These are phyloP conservation scores for Clonostachys byssicola DNA, from an alignment of 2,329 filamentous ascomycete genomes.

Conservation along the genomic window DNA sequence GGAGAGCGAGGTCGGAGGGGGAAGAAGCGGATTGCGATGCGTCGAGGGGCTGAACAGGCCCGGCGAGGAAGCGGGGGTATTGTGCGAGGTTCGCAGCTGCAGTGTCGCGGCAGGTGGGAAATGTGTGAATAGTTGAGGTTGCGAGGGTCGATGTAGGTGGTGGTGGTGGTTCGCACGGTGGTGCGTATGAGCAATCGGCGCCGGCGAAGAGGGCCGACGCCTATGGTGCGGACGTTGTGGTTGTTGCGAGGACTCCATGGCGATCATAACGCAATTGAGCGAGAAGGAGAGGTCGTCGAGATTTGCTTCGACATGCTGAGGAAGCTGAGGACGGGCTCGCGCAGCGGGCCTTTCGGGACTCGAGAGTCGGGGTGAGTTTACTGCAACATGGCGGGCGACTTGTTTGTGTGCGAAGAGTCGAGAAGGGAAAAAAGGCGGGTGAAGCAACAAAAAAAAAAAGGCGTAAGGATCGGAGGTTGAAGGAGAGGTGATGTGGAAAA, in stretches of 20 bases:
- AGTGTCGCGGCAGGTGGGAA: conserved; percentile 29
- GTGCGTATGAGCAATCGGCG: neutral
- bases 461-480: neutral
- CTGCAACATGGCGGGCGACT: neutral
- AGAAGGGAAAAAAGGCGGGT: neutral
- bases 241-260: neutral
- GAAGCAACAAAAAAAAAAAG: neutral
- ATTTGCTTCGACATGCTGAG: conserved; percentile 1
- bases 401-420: neutral
- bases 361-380: neutral
- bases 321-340: neutral
- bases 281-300: neutral
- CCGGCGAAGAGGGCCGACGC: neutral
- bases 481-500: neutral
- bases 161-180: neutral
- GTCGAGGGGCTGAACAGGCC: conserved; percentile 56
- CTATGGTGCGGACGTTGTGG: neutral
- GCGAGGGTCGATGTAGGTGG: neutral
- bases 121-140: conserved; percentile 13
- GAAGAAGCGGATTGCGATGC: conserved; percentile 17
- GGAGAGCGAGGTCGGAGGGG: conserved; percentile 37
- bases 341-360: neutral
- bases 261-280: neutral
- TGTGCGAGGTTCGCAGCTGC: conserved; percentile 44
- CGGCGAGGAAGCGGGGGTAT: conserved; percentile 56